Conservation (phyloP, 2,329 filamentous ascomycete species). For the Ciborinia camelliae region DNA sequence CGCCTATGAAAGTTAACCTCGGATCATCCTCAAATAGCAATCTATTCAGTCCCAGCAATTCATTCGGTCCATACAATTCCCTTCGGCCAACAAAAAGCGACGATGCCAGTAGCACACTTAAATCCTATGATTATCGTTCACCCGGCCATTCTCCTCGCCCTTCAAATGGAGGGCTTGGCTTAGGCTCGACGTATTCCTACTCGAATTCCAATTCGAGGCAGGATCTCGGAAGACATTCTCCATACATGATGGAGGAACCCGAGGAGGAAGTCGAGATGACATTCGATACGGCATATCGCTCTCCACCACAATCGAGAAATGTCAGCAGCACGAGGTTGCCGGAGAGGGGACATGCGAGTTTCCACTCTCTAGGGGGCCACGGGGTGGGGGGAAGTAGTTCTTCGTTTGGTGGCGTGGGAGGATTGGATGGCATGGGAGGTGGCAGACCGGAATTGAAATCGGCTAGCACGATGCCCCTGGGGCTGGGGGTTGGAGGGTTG, state of each 20-base stretch:
- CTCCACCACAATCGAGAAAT: constrained; percentile 25
- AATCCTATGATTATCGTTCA: constrained; percentile 21
- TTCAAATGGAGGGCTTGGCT: constrained; percentile 10
- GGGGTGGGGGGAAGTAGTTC: not conserved
- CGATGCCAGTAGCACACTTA: constrained; percentile 39
- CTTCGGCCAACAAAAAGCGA: constrained; percentile 49
- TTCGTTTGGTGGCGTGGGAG: not conserved
- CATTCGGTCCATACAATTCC: constrained; percentile 26
- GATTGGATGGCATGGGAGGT: constrained; percentile 20
- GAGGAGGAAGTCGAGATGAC: constrained; percentile 62
- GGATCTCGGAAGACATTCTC: constrained; percentile 5
- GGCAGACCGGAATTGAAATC: constrained; percentile 44
- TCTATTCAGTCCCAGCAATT: constrained; percentile 14
- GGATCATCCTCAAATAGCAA: constrained; percentile 16
- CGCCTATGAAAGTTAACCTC: constrained; percentile 79
- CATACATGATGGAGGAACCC: constrained; percentile 27
- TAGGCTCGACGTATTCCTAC: constrained; percentile 11
- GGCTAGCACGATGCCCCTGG: constrained; percentile 44
- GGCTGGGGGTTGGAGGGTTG: constrained; percentile 17
- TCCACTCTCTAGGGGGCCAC: constrained; percentile 6
- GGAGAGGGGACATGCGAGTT: not conserved
- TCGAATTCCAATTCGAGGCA: constrained; percentile 13
- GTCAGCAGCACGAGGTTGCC: constrained; percentile 18
- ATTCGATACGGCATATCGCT: constrained; percentile 59
- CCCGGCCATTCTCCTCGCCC: constrained; percentile 24